These are phyloP conservation scores for Kalanchoe fedtschenkoi DNA, from an alignment of 164 flowering plant species.

Conservation along the genomic window DNA sequence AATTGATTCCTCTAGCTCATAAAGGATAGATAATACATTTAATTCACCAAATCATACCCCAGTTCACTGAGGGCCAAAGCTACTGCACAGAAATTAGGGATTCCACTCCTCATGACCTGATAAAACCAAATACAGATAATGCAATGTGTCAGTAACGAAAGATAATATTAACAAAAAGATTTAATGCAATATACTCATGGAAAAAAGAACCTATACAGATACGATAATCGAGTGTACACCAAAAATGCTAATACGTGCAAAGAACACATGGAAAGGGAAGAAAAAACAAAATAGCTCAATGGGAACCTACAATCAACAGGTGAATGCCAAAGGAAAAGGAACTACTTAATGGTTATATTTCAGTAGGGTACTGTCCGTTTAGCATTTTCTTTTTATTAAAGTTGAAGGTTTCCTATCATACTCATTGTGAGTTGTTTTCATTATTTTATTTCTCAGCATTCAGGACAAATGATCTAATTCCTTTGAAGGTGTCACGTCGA, in stretches of 20 bases:
- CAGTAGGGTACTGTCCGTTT: no score
- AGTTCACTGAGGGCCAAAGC: constrained; percentile 82
- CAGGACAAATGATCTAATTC: not conserved
- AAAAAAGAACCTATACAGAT: not conserved
- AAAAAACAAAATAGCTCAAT: no score
- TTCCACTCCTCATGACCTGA: constrained; percentile 92
- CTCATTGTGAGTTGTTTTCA: no score
- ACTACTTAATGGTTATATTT: no score
- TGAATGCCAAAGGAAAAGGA: no score
- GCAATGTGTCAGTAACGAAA: not conserved
- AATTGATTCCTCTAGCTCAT: not conserved
- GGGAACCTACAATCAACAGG: no score
- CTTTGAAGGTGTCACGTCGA: not conserved
- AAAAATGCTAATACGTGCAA: no score
- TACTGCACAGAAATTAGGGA: constrained; percentile 95
- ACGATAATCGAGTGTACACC: no score
- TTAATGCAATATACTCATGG: not conserved
- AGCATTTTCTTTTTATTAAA: no score
- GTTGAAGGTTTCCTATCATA: no score
- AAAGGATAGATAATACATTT: not conserved
- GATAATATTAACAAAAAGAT: not conserved
- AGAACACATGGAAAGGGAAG: no score
- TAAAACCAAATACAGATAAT: constrained; percentile 6
- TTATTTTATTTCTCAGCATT: not conserved
- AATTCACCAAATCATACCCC: constrained; percentile 48